Percentiles rank a stretch among this genome's conserved stretches.
These are phyloP conservation scores for Fusarium brevicatenulatum DNA, from an alignment of 2,329 filamentous ascomycete species.

Conservation along the genomic window DNA sequence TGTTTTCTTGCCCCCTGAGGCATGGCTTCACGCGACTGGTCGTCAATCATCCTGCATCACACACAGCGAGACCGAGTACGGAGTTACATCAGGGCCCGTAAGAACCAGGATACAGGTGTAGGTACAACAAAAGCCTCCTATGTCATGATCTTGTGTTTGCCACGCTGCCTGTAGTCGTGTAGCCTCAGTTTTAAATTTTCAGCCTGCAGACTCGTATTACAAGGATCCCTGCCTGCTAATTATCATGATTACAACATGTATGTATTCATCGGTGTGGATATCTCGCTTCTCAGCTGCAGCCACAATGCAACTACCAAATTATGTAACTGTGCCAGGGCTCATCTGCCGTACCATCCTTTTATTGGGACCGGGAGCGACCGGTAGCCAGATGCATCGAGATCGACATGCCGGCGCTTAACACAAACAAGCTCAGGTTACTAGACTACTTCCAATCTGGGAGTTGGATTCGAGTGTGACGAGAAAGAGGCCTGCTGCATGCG, in stretches of 20 bases:
- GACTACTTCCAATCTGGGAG: too few species aligned
- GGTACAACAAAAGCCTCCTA: background rate
- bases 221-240: background rate
- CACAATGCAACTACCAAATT: background rate
- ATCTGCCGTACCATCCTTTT: background rate
- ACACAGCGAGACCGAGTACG: too few species aligned
- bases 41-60: too few species aligned
- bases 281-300: background rate
- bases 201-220: background rate
- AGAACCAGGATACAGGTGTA: accelerated
- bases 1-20: too few species aligned
- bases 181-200: background rate
- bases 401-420: background rate
- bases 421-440: too few species aligned
- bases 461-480: background rate
- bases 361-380: background rate
- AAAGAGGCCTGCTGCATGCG: background rate
- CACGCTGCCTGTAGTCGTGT: background rate
- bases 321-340: background rate
- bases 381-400: background rate
- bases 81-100: background rate
- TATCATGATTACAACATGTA: background rate
- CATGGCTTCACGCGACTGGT: too few species aligned
- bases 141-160: background rate
- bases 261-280: background rate